These are phyloP conservation scores for Gaeumannomyces sp. DNA, from an alignment of 2,329 filamentous ascomycete genomes.

Conservation along the genomic window DNA sequence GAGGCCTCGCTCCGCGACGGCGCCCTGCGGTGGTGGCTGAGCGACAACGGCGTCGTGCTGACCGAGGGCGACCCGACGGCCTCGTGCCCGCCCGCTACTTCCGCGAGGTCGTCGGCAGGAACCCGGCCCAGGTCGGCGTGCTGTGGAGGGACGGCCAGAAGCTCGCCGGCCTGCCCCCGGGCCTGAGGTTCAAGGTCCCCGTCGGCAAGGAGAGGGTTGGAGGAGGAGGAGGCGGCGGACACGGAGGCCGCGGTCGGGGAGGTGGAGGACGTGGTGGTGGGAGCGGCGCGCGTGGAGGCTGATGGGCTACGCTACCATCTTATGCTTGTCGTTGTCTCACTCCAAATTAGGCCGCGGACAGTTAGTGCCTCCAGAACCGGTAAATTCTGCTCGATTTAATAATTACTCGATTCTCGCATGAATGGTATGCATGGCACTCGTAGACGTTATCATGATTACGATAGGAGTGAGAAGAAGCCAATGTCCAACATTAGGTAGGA, in stretches of 20 bases:
- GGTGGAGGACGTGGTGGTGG: constrained; percentile 2
- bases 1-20: constrained; percentile 55
- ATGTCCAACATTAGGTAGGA: neutral
- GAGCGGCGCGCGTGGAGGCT: neutral
- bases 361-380: too few relatives aligned
- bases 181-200: constrained; percentile 43
- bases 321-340: neutral
- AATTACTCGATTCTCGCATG: neutral
- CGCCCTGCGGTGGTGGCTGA: constrained; percentile 66
- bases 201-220: constrained; percentile 39
- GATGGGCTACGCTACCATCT: neutral
- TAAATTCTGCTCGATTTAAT: neutral
- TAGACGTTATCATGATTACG: neutral
- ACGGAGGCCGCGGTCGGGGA: neutral
- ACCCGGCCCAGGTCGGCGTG: constrained; percentile 48
- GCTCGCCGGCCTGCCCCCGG: constrained; percentile 59
- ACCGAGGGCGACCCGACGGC: constrained; percentile 53
- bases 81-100: constrained; percentile 63
- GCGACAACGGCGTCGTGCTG: constrained; percentile 71
- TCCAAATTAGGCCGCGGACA: too few relatives aligned
- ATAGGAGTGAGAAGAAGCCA: neutral
- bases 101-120: constrained; percentile 60
- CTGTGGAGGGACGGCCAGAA: constrained; percentile 67
- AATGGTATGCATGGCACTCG: neutral
- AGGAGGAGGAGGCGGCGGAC: neutral